Percentiles rank a stretch among this genome's conserved stretches.
These are phyloP conservation scores for Mucor velutinosus DNA, from an alignment of 371 early-diverging fungal genomes.

Conservation along the genomic window DNA sequence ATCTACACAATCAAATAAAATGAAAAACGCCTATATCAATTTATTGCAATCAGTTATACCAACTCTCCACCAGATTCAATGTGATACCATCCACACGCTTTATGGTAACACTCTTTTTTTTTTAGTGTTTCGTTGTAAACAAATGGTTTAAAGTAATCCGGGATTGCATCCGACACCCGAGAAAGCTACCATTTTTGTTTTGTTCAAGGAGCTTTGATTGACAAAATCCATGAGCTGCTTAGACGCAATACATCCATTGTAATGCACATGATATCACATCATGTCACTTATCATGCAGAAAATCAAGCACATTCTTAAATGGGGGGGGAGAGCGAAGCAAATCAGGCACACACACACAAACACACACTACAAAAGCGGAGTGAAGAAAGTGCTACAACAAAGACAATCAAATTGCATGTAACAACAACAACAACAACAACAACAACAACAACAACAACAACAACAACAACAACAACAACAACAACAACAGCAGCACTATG, in stretches of 20 bases:
- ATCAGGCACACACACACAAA: not conserved
- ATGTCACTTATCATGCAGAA: not conserved
- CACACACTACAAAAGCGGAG: not conserved
- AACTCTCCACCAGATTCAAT: not conserved
- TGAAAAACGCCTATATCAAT: not conserved
- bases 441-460: too few species aligned
- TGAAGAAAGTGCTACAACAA: not conserved
- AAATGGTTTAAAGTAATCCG: not conserved
- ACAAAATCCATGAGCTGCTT: not conserved
- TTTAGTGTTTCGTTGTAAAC: not conserved
- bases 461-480: not conserved
- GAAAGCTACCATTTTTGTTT: not conserved
- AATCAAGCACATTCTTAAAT: not conserved
- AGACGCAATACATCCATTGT: not conserved
- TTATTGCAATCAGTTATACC: not conserved
- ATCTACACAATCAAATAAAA: not conserved
- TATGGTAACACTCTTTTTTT: conserved; percentile 1
- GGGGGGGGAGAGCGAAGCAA: not conserved
- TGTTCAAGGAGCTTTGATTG: not conserved
- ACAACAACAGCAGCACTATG: not conserved
- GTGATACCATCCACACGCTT: not conserved
- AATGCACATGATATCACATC: not conserved
- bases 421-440: not conserved
- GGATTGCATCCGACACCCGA: conserved; percentile 17
- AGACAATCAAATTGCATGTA: not conserved